Evolutionary conservation across 352 stramenopile genomes (phyloP).

Genomic region (Pythium chondricola): DNA sequence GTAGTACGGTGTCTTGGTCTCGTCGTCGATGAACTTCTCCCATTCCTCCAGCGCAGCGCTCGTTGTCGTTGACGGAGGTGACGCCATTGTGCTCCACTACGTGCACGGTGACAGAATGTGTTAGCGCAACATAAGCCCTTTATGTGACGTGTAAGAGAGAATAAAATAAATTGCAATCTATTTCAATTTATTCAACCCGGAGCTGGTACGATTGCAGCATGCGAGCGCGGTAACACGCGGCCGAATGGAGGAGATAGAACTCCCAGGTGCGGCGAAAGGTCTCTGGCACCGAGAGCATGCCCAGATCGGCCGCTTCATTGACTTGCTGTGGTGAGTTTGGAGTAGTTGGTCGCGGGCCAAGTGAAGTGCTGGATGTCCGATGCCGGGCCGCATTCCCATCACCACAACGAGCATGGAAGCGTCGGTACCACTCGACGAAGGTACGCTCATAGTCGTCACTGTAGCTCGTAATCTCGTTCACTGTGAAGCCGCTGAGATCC

Average conservation of each 20-base stretch:
- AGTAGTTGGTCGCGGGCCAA: constrained; percentile 1
- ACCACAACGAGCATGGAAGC: constrained; percentile 57
- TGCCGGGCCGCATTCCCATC: background rate
- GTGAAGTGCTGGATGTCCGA: constrained; percentile 8
- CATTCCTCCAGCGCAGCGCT: too few relatives aligned
- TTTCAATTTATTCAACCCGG: constrained; percentile 30
- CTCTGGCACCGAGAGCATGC: constrained; percentile 37
- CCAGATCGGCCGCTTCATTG: background rate
- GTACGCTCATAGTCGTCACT: constrained; percentile 82
- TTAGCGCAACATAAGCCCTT: too few relatives aligned
- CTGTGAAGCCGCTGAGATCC: constrained; percentile 47
- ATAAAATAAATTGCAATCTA: too few relatives aligned
- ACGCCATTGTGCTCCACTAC: background rate
- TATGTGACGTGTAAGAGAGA: constrained; percentile 17
- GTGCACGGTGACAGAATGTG: too few relatives aligned
- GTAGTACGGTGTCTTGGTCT: constrained; percentile 58
- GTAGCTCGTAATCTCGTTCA: constrained; percentile 57
- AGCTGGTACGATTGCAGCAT: constrained; percentile 72
- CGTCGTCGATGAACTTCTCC: constrained; percentile 69
- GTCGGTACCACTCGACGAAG: constrained; percentile 77
- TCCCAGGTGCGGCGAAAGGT: constrained; percentile 85
- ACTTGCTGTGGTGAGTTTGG: background rate
- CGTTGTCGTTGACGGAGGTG: background rate
- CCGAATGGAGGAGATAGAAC: constrained; percentile 86
- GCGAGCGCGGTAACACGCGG: constrained; percentile 70